Conservation (phyloP, 179 eudicot genomes). For the Silene vulgaris region DNA sequence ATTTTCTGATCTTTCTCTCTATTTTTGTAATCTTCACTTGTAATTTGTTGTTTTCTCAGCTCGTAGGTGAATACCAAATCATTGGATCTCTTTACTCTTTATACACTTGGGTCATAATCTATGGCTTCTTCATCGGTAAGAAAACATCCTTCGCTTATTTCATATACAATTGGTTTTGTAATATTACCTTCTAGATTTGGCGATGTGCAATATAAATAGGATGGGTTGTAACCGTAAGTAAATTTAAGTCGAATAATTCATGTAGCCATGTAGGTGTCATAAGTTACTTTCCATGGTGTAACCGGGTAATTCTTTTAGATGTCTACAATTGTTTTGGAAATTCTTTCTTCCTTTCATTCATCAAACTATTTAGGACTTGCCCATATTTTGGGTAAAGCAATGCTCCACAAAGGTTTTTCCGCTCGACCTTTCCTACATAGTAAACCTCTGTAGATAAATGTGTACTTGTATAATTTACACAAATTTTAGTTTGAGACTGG, state of each 20-base stretch:
- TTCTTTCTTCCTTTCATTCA: neutral
- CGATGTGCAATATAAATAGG: too few species aligned
- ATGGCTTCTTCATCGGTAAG: slow-evolving; percentile 20
- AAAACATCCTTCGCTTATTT: neutral
- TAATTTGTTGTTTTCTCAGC: neutral
- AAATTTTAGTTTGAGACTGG: neutral
- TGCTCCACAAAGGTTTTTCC: neutral
- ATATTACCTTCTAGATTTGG: neutral
- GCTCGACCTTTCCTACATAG: neutral
- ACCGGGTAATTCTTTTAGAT: neutral
- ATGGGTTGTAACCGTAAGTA: neutral
- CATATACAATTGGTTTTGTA: neutral
- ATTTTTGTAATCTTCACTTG: neutral
- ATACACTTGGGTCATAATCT: neutral
- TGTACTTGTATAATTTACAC: neutral
- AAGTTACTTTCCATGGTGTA: neutral
- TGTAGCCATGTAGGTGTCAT: too few species aligned
- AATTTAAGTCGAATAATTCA: neutral
- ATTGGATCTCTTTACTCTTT: slow-evolving; percentile 1
- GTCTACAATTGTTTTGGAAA: neutral
- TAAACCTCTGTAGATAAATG: neutral
- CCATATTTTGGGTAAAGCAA: neutral
- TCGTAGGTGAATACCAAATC: neutral
- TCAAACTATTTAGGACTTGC: neutral
- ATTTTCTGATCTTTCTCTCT: neutral